phyloP scores from a whole-genome alignment of 768 basidiomycete species.

The Auricularia cornea region DNA sequence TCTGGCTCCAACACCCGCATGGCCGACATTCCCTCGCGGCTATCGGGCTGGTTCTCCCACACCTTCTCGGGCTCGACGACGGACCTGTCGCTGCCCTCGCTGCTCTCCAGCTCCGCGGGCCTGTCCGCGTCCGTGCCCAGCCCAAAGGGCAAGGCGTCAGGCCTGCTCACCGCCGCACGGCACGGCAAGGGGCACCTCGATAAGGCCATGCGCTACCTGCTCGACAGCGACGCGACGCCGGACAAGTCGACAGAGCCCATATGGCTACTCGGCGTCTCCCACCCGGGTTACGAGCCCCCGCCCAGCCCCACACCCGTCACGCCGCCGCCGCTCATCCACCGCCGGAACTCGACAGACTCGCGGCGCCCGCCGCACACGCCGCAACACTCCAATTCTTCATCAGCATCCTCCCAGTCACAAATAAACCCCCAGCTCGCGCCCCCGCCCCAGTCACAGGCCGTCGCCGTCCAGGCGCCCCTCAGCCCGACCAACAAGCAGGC shows the following conservation, averaged over 20 bases:
- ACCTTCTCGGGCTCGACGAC: slow-evolving; percentile 65
- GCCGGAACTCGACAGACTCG: slow-evolving; percentile 34
- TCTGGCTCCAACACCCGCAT: slow-evolving; percentile 40
- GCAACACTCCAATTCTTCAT: slow-evolving; percentile 37
- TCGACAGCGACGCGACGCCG: slow-evolving; percentile 81
- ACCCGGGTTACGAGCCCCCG: slow-evolving; percentile 59
- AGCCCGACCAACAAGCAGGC: slow-evolving; percentile 7
- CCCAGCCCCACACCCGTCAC: slow-evolving; percentile 10
- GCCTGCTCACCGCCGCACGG: slow-evolving; percentile 57
- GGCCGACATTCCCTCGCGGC: slow-evolving; percentile 62
- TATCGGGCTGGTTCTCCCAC: slow-evolving; percentile 76
- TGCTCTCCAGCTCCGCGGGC: slow-evolving; percentile 43
- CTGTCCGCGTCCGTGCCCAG: slow-evolving; percentile 22
- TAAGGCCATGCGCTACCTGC: slow-evolving; percentile 80
- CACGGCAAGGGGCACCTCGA: slow-evolving; percentile 70
- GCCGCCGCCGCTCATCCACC: slow-evolving; percentile 22
- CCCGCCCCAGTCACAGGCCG: slow-evolving; percentile 12
- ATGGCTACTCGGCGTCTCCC: slow-evolving; percentile 82
- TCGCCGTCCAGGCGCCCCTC: slow-evolving; percentile 3
- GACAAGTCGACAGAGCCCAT: slow-evolving; percentile 78
- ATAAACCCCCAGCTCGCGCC: slow-evolving; percentile 22
- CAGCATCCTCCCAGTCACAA: slow-evolving; percentile 28
- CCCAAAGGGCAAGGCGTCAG: slow-evolving; percentile 37
- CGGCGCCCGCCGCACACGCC: slow-evolving; percentile 31
- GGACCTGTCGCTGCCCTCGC: slow-evolving; percentile 57